These are phyloP conservation scores for Penicillium ochrochloron DNA, from an alignment of 495 filamentous ascomycete species.

Conservation along the genomic window DNA sequence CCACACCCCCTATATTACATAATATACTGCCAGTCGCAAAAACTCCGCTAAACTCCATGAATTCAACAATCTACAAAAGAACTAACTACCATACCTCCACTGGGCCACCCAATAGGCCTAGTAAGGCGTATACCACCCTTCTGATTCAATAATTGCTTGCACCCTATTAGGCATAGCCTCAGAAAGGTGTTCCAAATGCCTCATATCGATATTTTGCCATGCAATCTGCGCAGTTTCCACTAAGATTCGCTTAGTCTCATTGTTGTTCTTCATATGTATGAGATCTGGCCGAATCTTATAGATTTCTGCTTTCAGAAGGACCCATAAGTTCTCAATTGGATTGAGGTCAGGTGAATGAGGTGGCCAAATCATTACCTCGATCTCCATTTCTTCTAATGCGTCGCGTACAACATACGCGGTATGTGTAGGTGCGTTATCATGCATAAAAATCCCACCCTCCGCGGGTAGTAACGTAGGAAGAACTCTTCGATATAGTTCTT, in stretches of 20 bases:
- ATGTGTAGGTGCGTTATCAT: conserved; percentile 12
- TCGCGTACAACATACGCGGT: conserved; percentile 4
- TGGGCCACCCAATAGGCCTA: neutral
- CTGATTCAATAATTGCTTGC: neutral
- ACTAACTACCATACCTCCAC: too few species aligned
- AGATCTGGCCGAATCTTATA: conserved; percentile 8
- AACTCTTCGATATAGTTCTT: conserved; percentile 12
- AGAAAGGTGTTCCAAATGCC: neutral
- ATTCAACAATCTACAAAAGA: too few species aligned
- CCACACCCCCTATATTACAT: too few species aligned
- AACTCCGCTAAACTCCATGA: too few species aligned
- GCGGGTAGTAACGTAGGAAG: neutral
- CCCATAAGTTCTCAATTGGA: conserved; percentile 19
- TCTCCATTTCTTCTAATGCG: neutral
- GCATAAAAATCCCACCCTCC: conserved; percentile 6
- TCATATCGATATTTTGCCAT: neutral
- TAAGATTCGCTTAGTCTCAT: neutral
- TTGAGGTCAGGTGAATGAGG: conserved; percentile 20
- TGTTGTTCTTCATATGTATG: conserved; percentile 2
- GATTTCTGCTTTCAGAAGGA: conserved; percentile 9
- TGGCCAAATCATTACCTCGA: neutral
- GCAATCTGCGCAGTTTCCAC: neutral
- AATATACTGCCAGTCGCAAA: too few species aligned
- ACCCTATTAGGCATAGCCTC: neutral
- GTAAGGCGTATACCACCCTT: neutral